A percentile compares a stretch with the other conserved stretches of the same genome.
phyloP scores from a whole-genome alignment of 768 basidiomycete species.

The Strobilomyces confusus region DNA sequence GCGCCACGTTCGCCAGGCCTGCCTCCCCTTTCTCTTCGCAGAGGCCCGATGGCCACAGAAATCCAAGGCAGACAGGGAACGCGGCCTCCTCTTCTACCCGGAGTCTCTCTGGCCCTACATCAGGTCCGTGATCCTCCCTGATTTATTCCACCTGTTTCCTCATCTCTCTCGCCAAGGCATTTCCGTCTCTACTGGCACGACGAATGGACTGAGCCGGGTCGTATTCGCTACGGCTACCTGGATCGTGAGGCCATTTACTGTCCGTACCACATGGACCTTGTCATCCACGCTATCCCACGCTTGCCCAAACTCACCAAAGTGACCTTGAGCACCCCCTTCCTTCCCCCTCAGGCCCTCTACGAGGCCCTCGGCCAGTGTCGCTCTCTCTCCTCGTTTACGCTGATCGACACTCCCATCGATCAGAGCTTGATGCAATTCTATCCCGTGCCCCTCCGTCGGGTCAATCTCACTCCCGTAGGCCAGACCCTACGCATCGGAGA shows the following conservation, averaged over 20 bases:
- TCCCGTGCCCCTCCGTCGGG: slow-evolving; percentile 21
- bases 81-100: slow-evolving; percentile 29
- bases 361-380: slow-evolving; percentile 26
- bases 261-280: slow-evolving; percentile 25
- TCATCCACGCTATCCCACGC: slow-evolving; percentile 20
- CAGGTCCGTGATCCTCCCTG: slow-evolving; percentile 15
- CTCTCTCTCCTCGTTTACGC: slow-evolving; percentile 24
- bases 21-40: slow-evolving; percentile 31
- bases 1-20: slow-evolving; percentile 26
- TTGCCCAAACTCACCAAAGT: slow-evolving; percentile 31
- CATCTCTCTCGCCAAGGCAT: slow-evolving; percentile 18
- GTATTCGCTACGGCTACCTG: slow-evolving; percentile 30
- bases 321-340: slow-evolving; percentile 30
- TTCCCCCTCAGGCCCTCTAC: slow-evolving; percentile 30
- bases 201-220: slow-evolving; percentile 35
- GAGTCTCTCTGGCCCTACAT: slow-evolving; percentile 28
- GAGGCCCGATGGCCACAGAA: slow-evolving; percentile 33
- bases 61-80: slow-evolving; percentile 22
- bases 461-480: slow-evolving; percentile 32
- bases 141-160: not conserved
- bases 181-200: slow-evolving; percentile 34
- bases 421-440: slow-evolving; percentile 32
- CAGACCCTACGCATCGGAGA: slow-evolving; percentile 34
- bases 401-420: slow-evolving; percentile 35
- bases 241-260: slow-evolving; percentile 33